Evolutionary conservation across 2,329 filamentous ascomycete genomes (phyloP), one percentile per base, ranked within the genome.

Genomic region (Gaeumannomyces tritici): DNA sequence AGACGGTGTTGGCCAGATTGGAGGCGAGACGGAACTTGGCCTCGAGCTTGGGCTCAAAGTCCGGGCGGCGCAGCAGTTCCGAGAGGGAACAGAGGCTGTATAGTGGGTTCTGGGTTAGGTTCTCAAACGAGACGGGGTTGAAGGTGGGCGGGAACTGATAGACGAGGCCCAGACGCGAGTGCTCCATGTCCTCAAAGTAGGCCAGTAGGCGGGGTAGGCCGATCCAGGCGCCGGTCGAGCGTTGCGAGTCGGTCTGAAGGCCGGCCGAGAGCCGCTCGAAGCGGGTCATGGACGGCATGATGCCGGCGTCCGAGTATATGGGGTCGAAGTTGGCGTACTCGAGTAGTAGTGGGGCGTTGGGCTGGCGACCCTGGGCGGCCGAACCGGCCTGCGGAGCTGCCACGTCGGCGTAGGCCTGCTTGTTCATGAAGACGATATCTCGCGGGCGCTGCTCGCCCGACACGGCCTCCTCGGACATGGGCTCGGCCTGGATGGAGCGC

Each of bases 11-110:
- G 35, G 84, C 84, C 3, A 93, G 78, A 66, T 90, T 90, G 61
- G 89, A 81, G 4, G 89, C 89, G 60, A 93, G 78, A 18, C 87
- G 83, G 69, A 91, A 93, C 68, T 90, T 90, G 63, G 88, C 86
- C 73, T 93, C 90, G 0, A 93, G 77, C 47, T 83, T 83, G 0
- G 88, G 89, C 68, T 89, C 85, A 47, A 80, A 82, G 60, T 78
- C 77, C 0, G 80, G 77, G 21, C 76, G 72, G 2, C 74, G 74
- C 0, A 88, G 76, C 13, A 88, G 75, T 61, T 86, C 79, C 18
- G 75, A 74, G 7, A 88, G 71, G 0, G 83, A 83, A 57, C 78
- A 81, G 4, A 86, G 70, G 62, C 76, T 82, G 66, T 82, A 81
- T 0, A 77, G 69, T 0, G 81, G 76, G 33, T 78, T 79, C 61